Percentiles rank a stretch among this genome's conserved stretches.
Conservation (phyloP, 2,329 filamentous ascomycete genomes). For the Talaromyces pinophilus region DNA sequence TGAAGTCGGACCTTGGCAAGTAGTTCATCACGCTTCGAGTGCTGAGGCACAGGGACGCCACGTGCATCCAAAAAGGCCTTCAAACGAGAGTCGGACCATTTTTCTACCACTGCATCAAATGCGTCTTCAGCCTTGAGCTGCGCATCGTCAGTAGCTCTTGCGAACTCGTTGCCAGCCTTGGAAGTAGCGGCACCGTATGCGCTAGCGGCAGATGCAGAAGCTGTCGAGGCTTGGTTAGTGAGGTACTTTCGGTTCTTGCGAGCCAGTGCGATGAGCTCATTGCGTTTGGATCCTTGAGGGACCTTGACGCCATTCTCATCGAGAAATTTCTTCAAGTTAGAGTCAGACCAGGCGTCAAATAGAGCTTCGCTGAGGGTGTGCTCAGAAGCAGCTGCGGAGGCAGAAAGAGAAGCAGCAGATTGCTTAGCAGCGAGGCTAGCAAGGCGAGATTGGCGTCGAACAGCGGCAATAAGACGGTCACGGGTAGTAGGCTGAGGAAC, state of each 20-base stretch:
- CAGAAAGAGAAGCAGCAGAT: constrained; percentile 60
- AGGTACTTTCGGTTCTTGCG: constrained; percentile 79
- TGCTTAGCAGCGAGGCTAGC: constrained; percentile 69
- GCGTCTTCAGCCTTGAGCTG: constrained; percentile 63
- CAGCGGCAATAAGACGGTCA: constrained; percentile 82
- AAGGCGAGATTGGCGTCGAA: constrained; percentile 86
- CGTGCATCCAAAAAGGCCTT: constrained; percentile 78
- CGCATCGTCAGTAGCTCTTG: constrained; percentile 71
- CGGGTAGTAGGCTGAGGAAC: constrained; percentile 80
- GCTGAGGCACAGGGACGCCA: constrained; percentile 72
- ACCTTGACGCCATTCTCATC: constrained; percentile 89
- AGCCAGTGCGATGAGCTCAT: constrained; percentile 85
- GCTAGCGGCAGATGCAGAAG: constrained; percentile 44
- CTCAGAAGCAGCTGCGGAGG: constrained; percentile 69
- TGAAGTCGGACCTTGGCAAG: constrained; percentile 73
- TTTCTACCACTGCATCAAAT: constrained; percentile 62
- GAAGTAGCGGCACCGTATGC: constrained; percentile 70
- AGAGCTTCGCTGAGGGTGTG: constrained; percentile 77
- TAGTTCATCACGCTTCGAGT: constrained; percentile 70
- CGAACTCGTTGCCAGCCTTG: constrained; percentile 73
- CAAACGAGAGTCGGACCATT: constrained; percentile 74
- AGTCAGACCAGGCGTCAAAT: constrained; percentile 87
- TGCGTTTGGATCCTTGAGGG: constrained; percentile 85
- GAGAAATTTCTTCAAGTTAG: constrained; percentile 84
- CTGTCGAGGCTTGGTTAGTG: constrained; percentile 52